phyloP scores from a whole-genome alignment of 2,329 filamentous ascomycete genomes.

The Daldinia sp. region DNA sequence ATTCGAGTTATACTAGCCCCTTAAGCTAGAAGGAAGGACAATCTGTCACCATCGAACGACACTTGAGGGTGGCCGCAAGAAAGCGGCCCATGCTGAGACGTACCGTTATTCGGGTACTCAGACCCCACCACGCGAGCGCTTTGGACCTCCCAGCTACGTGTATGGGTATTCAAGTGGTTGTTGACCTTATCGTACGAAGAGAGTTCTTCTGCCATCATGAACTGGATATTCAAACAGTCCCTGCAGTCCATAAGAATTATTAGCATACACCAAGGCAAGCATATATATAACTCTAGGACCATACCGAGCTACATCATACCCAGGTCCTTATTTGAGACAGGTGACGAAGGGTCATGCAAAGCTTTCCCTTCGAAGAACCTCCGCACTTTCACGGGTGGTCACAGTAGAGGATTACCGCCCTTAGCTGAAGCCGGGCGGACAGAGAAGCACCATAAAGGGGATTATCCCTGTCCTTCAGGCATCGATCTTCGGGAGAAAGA shows the following conservation, averaged over 20 bases:
- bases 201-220: constrained; percentile 28
- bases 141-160: constrained; percentile 22
- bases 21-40: background rate
- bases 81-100: constrained; percentile 5
- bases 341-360: background rate
- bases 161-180: constrained; percentile 20
- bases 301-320: background rate
- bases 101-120: constrained; percentile 15
- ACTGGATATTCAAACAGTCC: background rate
- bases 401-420: constrained; percentile 33
- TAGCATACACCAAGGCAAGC: background rate
- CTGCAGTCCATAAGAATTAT: background rate
- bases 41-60: background rate
- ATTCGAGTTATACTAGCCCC: background rate
- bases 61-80: background rate
- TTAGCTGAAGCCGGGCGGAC: constrained; percentile 36
- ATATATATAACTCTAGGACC: constrained; percentile 4
- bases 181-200: constrained; percentile 25
- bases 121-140: constrained; percentile 16
- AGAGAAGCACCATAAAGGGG: constrained; percentile 24
- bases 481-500: constrained; percentile 36
- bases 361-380: constrained; percentile 8
- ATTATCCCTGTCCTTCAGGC: constrained; percentile 36
- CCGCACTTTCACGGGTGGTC: constrained; percentile 27
- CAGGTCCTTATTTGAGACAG: background rate